A percentile compares a stretch with the other conserved stretches of the same genome.
phyloP scores from a whole-genome alignment of 257 asterid genomes.

The Coffea eugenioides region DNA sequence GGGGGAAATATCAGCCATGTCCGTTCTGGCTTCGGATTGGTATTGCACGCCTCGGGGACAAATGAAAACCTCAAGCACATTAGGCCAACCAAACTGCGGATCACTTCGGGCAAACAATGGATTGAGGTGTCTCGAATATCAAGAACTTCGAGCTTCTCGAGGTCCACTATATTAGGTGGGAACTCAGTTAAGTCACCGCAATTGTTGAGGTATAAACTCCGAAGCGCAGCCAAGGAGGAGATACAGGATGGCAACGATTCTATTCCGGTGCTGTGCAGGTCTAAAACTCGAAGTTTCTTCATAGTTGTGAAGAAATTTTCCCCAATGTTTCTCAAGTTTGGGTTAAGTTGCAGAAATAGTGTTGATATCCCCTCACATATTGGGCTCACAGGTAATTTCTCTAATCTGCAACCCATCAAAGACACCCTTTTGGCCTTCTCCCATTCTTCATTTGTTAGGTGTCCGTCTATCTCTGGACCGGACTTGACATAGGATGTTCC shows the following conservation, averaged over 20 bases:
- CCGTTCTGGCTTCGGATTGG: no score
- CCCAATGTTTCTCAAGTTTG: neutral
- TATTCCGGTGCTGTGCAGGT: neutral
- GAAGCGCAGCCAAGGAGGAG: neutral
- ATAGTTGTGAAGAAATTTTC: neutral
- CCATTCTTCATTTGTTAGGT: neutral
- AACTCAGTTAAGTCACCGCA: neutral
- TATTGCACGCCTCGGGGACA: neutral
- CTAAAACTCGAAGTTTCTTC: neutral
- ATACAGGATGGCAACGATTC: neutral
- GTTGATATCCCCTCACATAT: neutral
- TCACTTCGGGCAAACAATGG: neutral
- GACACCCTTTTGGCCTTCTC: neutral
- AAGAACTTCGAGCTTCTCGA: neutral
- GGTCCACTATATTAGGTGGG: neutral
- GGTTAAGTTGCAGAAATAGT: neutral
- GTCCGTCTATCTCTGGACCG: neutral
- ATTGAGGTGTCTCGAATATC: neutral
- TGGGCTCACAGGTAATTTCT: neutral
- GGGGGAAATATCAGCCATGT: no score
- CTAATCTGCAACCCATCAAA: no score
- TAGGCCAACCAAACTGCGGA: neutral
- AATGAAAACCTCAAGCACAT: neutral
- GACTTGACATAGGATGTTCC: neutral
- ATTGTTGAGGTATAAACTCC: neutral